Evolutionary conservation across 2,329 filamentous ascomycete species (phyloP).

Genomic region (Hypoxylon sp.): DNA sequence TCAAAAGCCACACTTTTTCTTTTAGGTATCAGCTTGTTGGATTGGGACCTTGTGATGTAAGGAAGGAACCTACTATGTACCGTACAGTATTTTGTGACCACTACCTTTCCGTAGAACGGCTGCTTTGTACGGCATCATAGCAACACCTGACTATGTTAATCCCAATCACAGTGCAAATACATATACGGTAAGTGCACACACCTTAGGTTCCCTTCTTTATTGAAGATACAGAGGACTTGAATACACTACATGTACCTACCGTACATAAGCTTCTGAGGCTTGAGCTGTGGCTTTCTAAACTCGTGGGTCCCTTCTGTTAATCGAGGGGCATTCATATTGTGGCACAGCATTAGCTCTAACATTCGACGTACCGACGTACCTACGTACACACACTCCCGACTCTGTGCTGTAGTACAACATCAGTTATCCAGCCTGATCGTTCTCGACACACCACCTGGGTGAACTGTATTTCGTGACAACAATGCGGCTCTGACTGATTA

Average conservation of each 20-base stretch:
- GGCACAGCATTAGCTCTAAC: conserved; percentile 35
- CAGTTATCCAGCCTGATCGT: conserved; percentile 15
- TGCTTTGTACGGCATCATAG: background rate
- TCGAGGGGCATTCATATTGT: conserved; percentile 37
- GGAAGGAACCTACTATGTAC: background rate
- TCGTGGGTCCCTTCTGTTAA: background rate
- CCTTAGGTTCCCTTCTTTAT: no score
- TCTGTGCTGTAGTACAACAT: conserved; percentile 6
- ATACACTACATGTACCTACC: background rate
- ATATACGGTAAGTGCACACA: no score
- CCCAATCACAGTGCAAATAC: no score
- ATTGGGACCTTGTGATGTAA: background rate
- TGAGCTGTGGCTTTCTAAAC: conserved; percentile 28
- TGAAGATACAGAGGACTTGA: background rate
- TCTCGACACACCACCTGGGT: conserved; percentile 21
- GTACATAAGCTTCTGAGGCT: conserved; percentile 30
- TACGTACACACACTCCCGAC: background rate
- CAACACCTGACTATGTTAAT: background rate
- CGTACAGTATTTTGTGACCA: background rate
- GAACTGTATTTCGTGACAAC: conserved; percentile 39
- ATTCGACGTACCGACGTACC: conserved; percentile 20
- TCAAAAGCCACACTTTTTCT: conserved; percentile 10
- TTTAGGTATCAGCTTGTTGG: background rate
- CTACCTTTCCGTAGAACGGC: background rate
- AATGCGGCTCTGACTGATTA: conserved; percentile 49